Percentiles rank a stretch among this genome's conserved stretches.
These are phyloP conservation scores for Parastagonospora avenae DNA, from an alignment of 2,329 filamentous ascomycete species.

Conservation along the genomic window DNA sequence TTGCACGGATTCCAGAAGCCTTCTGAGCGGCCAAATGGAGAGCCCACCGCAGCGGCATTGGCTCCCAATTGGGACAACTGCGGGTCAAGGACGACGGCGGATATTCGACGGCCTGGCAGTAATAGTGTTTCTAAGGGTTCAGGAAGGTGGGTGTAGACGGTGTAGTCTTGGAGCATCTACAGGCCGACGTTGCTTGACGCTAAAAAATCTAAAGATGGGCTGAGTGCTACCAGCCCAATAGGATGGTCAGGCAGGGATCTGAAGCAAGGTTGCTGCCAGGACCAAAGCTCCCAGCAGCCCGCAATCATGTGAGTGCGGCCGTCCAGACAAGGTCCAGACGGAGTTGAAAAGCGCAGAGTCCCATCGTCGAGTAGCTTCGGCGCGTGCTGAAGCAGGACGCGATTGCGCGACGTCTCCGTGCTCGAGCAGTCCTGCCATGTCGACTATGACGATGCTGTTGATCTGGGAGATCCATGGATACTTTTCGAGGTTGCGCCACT, in stretches of 20 bases:
- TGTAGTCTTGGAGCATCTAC: conserved; percentile 42
- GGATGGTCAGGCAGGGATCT: conserved; percentile 36
- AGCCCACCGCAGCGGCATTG: conserved; percentile 38
- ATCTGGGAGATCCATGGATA: conserved; percentile 12
- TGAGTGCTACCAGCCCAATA: conserved; percentile 40
- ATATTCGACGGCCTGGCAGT: conserved; percentile 26
- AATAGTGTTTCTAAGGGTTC: conserved; percentile 26
- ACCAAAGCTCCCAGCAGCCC: conserved; percentile 19
- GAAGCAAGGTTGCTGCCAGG: conserved; percentile 31
- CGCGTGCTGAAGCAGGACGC: conserved; percentile 43
- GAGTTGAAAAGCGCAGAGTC: conserved; percentile 21
- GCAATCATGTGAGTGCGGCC: conserved; percentile 39
- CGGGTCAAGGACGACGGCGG: conserved; percentile 26
- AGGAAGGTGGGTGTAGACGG: conserved; percentile 38
- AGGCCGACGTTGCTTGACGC: conserved; percentile 46
- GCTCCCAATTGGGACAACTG: conserved; percentile 33
- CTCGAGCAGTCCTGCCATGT: conserved; percentile 15
- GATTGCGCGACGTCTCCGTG: conserved; percentile 14
- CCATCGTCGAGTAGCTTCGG: conserved; percentile 39
- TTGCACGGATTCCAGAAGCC: conserved; percentile 42
- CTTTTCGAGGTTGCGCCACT: conserved; percentile 22
- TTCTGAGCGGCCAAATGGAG: conserved; percentile 37
- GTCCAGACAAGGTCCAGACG: conserved; percentile 30
- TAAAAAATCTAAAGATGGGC: conserved; percentile 48
- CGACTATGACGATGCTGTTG: conserved; percentile 10